Evolutionary conservation across 495 filamentous ascomycete genomes (phyloP).

Genomic region (Poronia punctata): DNA sequence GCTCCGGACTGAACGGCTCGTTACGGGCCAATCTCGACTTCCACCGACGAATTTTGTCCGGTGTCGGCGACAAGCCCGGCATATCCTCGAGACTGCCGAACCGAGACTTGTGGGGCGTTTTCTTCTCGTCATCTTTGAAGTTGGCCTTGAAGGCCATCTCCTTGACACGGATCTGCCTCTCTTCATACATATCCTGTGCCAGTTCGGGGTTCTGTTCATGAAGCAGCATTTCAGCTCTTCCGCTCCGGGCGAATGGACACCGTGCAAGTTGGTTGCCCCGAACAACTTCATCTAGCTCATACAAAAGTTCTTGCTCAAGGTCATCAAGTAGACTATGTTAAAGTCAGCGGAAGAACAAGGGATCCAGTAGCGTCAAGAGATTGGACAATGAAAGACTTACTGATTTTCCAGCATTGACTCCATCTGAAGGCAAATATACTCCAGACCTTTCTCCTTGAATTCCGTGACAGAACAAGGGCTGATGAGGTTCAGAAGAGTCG

Average conservation of each 20-base stretch:
- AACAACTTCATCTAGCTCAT: slow-evolving; percentile 71
- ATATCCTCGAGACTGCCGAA: slow-evolving; percentile 52
- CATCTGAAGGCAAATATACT: slow-evolving; percentile 86
- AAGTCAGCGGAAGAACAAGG: slow-evolving; percentile 27
- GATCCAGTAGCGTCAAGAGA: too few species aligned
- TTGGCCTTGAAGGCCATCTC: slow-evolving; percentile 52
- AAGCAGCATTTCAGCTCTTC: slow-evolving; percentile 60
- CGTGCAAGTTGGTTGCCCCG: slow-evolving; percentile 72
- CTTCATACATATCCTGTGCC: slow-evolving; percentile 46
- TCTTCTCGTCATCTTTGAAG: slow-evolving; percentile 53
- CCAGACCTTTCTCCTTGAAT: slow-evolving; percentile 82
- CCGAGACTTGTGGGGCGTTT: slow-evolving; percentile 40
- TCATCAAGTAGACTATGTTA: slow-evolving; percentile 56
- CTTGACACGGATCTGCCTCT: slow-evolving; percentile 39
- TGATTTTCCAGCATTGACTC: slow-evolving; percentile 86
- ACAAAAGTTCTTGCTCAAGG: slow-evolving; percentile 75
- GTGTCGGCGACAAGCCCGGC: slow-evolving; percentile 41
- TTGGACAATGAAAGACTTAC: too few species aligned
- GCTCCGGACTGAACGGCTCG: slow-evolving; percentile 47
- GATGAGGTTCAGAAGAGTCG: slow-evolving; percentile 73
- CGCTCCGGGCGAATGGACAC: slow-evolving; percentile 67
- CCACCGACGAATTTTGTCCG: slow-evolving; percentile 42
- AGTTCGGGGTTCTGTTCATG: slow-evolving; percentile 61
- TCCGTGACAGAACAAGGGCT: slow-evolving; percentile 72
- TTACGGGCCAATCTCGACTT: slow-evolving; percentile 41